Evolutionary conservation across 176 grass and related monocot species (phyloP).

Genomic region (Eleusine indica): DNA sequence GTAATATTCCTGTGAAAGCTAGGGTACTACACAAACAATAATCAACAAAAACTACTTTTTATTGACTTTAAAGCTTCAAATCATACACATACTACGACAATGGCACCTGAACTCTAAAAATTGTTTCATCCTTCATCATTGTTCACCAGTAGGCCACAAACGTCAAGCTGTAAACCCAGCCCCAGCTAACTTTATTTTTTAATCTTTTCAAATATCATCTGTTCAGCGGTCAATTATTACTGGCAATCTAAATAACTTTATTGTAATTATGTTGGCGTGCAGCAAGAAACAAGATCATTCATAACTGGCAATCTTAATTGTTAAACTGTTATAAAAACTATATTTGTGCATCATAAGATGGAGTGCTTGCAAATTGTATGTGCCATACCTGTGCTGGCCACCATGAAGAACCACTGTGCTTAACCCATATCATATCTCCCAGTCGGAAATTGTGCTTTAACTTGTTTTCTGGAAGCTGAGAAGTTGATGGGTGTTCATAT

Average conservation of each 20-base stretch:
- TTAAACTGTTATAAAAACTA: not conserved
- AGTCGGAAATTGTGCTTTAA: conserved; percentile 52
- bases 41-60: conserved; percentile 8
- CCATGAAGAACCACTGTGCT: conserved; percentile 60
- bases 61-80: not conserved
- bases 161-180: not conserved
- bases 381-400: conserved; percentile 89
- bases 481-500: conserved; percentile 9
- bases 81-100: not conserved
- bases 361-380: conserved; percentile 15
- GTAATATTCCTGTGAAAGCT: conserved; percentile 23
- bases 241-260: not conserved
- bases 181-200: not conserved
- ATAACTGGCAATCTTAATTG: not conserved
- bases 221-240: not conserved
- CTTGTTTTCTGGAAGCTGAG: conserved; percentile 24
- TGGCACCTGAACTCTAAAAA: not conserved
- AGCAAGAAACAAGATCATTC: conserved; percentile 9
- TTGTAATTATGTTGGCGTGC: not conserved
- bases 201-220: not conserved
- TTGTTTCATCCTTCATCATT: conserved; percentile 22
- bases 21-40: conserved; percentile 27
- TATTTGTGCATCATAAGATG: not conserved
- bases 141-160: conserved; percentile 4
- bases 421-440: conserved; percentile 86